Base-by-base conservation (phyloP, 202 grass and related monocot genomes). In the Schoenoplectus tabernaemontani region DNA sequence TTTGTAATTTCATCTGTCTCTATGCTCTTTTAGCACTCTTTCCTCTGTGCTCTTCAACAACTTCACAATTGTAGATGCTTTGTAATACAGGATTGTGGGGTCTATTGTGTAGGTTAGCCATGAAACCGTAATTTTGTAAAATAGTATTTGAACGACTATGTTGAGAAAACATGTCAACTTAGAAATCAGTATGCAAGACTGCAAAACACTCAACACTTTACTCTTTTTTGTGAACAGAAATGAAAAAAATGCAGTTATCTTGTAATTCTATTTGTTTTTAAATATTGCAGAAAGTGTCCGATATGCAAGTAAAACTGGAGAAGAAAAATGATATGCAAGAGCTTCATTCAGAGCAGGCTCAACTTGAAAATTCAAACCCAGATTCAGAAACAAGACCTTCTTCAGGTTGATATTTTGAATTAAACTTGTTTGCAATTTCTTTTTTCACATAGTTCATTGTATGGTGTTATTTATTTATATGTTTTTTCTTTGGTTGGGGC, bases 311-410 rank as follows among this genome's bases (percentile, higher is more conserved):
- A 64, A 64, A 80, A 59, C 8, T 65, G 22, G 78, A 65, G 19
- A 42, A 80, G 59, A 59, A 80, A 64, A 80, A 64, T 60, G 44
- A 80, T 63, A 65, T 64, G 77, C 39, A 65, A 46, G 77, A 80
- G 57, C 38, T 64, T 23, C 59, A 1, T 9, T 28, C 59, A 32
- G 51, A 53, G 47, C 70, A 74, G 24, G 6, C 46, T 74, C 15
- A 74, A 19, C 26, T 74, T 11, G 70, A 74, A 74, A 51, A 64
- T 80, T 48, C 50, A 64, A 64, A 65, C 34, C 41, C 60, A 1
- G 41, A 64, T 51, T 51, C 39, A 47, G 60, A 80, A 80, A 80
- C 43, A 33, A 65, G 51, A 20, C 3, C 59, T 80, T 33, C 54
- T 64, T 64, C 77, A 64, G 77, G 77, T 80, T 64, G 15, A 61